Evolutionary conservation across 2,329 filamentous ascomycete species (phyloP).

Genomic region (Penicillium freii): DNA sequence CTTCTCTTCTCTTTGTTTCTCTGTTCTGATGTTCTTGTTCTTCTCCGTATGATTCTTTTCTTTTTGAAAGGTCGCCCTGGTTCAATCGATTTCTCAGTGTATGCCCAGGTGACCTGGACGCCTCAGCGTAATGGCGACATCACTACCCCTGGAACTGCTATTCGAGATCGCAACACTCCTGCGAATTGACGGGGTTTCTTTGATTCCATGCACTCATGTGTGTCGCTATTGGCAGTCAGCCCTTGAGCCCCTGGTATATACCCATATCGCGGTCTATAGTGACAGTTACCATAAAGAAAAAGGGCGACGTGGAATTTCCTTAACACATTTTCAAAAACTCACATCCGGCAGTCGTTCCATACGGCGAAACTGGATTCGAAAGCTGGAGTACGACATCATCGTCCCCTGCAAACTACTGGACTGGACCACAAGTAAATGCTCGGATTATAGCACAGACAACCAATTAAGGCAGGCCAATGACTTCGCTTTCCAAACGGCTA

Average conservation of each 20-base stretch:
- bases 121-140: background rate
- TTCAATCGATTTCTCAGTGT: background rate
- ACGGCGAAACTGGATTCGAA: constrained; percentile 6
- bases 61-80: background rate
- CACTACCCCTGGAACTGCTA: background rate
- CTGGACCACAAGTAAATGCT: constrained; percentile 3
- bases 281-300: background rate
- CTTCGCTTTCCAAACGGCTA: constrained; percentile 5
- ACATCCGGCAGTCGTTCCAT: constrained; percentile 4
- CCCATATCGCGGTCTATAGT: constrained; percentile 8
- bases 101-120: background rate
- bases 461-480: constrained; percentile 12
- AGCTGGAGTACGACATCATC: constrained; percentile 9
- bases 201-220: constrained; percentile 9
- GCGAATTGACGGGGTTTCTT: background rate
- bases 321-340: constrained; percentile 8
- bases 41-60: background rate
- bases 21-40: background rate
- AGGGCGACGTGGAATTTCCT: background rate
- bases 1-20: background rate
- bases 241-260: constrained; percentile 16
- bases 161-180: background rate
- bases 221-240: constrained; percentile 16
- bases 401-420: constrained; percentile 11
- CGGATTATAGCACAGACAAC: constrained; percentile 11